Evolutionary conservation across 2,329 filamentous ascomycete species (phyloP).

Genomic region (Ophiostoma pallidulum): DNA sequence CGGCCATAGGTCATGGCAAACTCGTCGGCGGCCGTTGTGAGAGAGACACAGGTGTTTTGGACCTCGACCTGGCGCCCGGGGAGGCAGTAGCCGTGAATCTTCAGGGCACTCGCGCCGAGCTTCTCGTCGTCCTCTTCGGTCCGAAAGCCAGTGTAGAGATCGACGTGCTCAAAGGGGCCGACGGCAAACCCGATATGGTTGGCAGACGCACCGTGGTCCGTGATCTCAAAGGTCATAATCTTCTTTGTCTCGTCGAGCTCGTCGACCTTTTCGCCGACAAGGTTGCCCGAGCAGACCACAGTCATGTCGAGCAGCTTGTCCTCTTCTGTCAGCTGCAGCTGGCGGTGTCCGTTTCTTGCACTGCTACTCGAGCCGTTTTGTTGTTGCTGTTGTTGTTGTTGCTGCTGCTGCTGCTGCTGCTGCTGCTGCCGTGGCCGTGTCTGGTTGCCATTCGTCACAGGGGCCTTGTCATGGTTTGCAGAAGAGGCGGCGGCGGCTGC

Average conservation of each 20-base stretch:
- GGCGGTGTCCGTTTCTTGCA: constrained; percentile 14
- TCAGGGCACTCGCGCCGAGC: constrained; percentile 77
- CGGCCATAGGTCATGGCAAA: constrained; percentile 81
- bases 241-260: constrained; percentile 71
- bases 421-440: constrained; percentile 27
- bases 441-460: constrained; percentile 13
- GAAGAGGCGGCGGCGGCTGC: neutral
- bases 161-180: constrained; percentile 89
- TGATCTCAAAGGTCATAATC: constrained; percentile 69
- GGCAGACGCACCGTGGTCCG: constrained; percentile 58
- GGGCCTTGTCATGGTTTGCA: constrained; percentile 16
- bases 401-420: constrained; percentile 26
- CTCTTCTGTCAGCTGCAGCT: constrained; percentile 52
- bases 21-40: constrained; percentile 81
- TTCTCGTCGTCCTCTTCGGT: constrained; percentile 88
- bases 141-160: constrained; percentile 74
- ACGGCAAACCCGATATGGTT: constrained; percentile 90
- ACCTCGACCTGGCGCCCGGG: constrained; percentile 75
- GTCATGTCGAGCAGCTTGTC: constrained; percentile 83
- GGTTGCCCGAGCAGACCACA: constrained; percentile 81
- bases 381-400: constrained; percentile 25
- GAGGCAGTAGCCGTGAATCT: constrained; percentile 84
- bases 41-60: constrained; percentile 74
- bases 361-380: too few relatives aligned
- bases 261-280: constrained; percentile 74